Base-by-base conservation (phyloP, 805 yeast genomes). In the Cyberlindnera meyerae region DNA sequence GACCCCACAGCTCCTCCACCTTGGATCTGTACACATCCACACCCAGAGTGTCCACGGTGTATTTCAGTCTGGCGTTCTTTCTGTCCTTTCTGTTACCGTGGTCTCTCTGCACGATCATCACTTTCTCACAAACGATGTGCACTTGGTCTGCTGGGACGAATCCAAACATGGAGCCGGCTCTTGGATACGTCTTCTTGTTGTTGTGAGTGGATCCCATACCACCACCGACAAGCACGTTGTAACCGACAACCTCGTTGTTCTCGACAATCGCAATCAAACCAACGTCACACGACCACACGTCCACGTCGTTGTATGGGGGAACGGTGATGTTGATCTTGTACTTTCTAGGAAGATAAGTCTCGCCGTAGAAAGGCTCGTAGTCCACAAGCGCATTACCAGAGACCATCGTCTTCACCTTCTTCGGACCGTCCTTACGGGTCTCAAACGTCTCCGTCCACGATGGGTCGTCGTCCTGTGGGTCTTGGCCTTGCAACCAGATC, bases 181-280 rank as follows among this genome's bases (percentile, higher is more conserved):
- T 77, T 53, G 97, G 97, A 59, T 90, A 90, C 0, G 97, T 90
- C 72, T 90, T 90, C 57, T 82, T 82, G 69, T 90, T 90, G 73
- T 89, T 90, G 62, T 90, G 97, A 11, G 97, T 90, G 28, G 95
- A 77, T 54, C 97, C 97, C 97, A 90, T 90, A 72, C 97, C 97
- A 68, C 97, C 97, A 62, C 97, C 97, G 47, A 82, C 95, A 43
- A 83, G 73, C 36, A 90, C 77, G 55, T 90, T 90, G 71, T 77
- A 90, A 39, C 97, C 97, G 42, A 71, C 58, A 30, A 82, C 75
- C 37, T 71, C 63, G 53, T 79, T 72, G 32, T 63, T 61, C 49
- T 75, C 76, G 31, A 87, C 79, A 54, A 90, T 88, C 22, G 96
- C 88, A 59, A 90, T 76, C 49, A 90, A 71, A 49, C 97, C 97